phyloP scores from a whole-genome alignment of 768 basidiomycete genomes.

The Tulasnella sp. region DNA sequence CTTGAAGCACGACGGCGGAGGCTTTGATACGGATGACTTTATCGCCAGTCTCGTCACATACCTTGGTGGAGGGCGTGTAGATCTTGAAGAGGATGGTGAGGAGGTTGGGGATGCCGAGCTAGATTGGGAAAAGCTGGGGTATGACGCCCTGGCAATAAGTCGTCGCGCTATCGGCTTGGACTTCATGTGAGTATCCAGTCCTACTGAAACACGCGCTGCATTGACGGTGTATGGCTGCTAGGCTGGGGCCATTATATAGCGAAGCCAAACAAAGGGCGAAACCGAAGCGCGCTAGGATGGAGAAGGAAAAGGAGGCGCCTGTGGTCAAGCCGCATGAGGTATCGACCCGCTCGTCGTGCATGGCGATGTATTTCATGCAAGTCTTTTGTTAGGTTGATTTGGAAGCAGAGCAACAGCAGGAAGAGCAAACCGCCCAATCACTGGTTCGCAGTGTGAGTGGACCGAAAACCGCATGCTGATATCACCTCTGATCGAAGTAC shows the following conservation, averaged over 20 bases:
- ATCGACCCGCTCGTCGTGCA: too few relatives aligned
- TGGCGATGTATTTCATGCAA: too few relatives aligned
- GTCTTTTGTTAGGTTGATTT: too few relatives aligned
- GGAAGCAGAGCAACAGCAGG: too few relatives aligned
- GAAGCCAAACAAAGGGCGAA: constrained; percentile 66
- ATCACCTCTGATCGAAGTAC: too few relatives aligned
- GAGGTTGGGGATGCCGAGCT: constrained; percentile 30
- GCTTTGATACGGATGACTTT: constrained; percentile 90
- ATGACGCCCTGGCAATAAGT: constrained; percentile 69
- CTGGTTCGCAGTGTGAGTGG: too few relatives aligned
- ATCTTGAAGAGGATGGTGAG: constrained; percentile 29
- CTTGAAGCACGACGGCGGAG: constrained; percentile 75
- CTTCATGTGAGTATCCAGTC: constrained; percentile 57
- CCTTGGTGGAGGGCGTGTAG: constrained; percentile 57
- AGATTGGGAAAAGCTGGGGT: constrained; percentile 80
- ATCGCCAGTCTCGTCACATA: constrained; percentile 57
- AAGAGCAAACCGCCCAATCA: too few relatives aligned
- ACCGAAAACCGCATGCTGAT: too few relatives aligned
- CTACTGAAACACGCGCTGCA: constrained; percentile 2
- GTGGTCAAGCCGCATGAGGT: constrained; percentile 54
- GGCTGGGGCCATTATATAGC: constrained; percentile 82
- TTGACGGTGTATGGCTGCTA: constrained; percentile 26
- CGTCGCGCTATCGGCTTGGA: constrained; percentile 67
- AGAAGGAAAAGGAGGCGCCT: constrained; percentile 54
- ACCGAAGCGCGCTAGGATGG: constrained; percentile 50